phyloP scores from a whole-genome alignment of 805 yeast genomes.

The Metschnikowia matae region DNA sequence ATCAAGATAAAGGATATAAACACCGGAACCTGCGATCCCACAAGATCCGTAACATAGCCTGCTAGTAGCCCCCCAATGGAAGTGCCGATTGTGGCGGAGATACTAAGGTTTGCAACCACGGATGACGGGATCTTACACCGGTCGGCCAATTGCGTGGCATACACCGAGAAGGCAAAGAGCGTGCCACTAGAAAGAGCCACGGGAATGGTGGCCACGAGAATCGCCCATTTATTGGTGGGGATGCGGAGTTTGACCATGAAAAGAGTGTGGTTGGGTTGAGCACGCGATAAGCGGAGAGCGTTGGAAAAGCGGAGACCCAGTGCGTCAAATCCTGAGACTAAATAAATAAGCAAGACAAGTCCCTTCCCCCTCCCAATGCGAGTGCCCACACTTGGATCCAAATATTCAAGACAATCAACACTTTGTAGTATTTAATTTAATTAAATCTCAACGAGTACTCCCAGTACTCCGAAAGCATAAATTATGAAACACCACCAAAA shows the following conservation, averaged over 20 bases:
- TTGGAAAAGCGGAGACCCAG: neutral
- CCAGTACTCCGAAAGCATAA: no score
- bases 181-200: slow-evolving; percentile 34
- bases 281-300: slow-evolving; percentile 2
- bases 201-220: slow-evolving; percentile 25
- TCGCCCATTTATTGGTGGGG: slow-evolving; percentile 7
- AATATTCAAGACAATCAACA: no score
- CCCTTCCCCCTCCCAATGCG: no score
- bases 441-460: no score
- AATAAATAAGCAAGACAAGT: no score
- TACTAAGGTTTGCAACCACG: slow-evolving; percentile 29
- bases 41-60: slow-evolving; percentile 30
- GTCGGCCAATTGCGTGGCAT: slow-evolving; percentile 30
- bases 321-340: neutral
- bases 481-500: no score
- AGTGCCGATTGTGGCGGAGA: slow-evolving; percentile 29
- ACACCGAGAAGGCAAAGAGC: slow-evolving; percentile 31
- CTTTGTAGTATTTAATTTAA: no score
- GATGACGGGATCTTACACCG: slow-evolving; percentile 26
- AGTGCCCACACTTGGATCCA: no score
- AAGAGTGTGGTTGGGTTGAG: slow-evolving; percentile 5
- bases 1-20: slow-evolving; percentile 23
- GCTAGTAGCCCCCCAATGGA: slow-evolving; percentile 32
- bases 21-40: slow-evolving; percentile 34
- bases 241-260: neutral